Base-by-base conservation (phyloP, 306 rosid species). In the Lablab purpureus region DNA sequence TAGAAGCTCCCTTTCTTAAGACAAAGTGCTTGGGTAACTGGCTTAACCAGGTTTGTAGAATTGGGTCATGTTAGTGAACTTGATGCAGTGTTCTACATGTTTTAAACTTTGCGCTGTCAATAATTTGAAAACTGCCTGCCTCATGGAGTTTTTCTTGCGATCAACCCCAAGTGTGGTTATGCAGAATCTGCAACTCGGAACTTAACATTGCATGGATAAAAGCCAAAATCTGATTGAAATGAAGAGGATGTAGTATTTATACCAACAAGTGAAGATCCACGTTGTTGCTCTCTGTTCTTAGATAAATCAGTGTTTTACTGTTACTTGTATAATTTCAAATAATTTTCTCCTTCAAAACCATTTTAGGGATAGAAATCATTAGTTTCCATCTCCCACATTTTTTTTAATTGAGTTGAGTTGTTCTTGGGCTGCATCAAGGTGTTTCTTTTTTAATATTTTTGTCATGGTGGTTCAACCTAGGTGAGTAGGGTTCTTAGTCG, bases 1-100 rank as follows among this genome's bases (percentile, higher is more conserved):
- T 17, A 32, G 67, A 51, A 64, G 80, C 23, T 45, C 54, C 21
- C 46, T 30, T 64, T 67, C 17, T 25, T 15, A 19, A 21, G 45
- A 10, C 56, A 22, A n/a, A 67, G 71, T 54, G 37, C 60, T 66
- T 43, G 22, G 17, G 76, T 68, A 19, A 23, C 3, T 79, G 58
- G 21, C 21, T 40, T 34, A 10, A 14, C 65, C 19, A 21, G 77
- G 19, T 22, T 67, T 43, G 47, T 68, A 59, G 40, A 71, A 14
- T 14, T 59, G 77, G 51, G 11, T 46, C 25, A 30, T 5, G 10
- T 70, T 50, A 46, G 36, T 34, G 27, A 45, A 18, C 41, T 43
- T 59, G 62, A 17, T 58, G 28, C 41, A 45, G 22, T 23, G 11
- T 23, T 30, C 21, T 51, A 28, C 27, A 12, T 73, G 34, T 22